Base-by-base conservation (phyloP, 75 land plant genomes). In the Sequoiadendron giganteum region DNA sequence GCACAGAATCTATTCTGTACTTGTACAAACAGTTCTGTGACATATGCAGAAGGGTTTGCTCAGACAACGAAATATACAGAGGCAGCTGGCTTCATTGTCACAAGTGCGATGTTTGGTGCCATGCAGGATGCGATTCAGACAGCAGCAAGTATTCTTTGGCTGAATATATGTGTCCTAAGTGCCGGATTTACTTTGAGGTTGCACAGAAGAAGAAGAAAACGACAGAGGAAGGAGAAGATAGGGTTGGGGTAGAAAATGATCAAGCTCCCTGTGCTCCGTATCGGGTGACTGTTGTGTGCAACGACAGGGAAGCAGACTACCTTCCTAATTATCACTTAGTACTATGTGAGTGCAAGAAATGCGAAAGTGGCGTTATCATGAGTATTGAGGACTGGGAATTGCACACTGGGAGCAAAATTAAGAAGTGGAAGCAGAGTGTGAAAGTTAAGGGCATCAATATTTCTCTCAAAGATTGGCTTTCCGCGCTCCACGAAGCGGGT, bases 401-500 rank as follows among this genome's bases (percentile, higher is more conserved):
- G 36, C 85, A 84, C 14, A 36, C 32, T 49, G 58, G 58, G 13
- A 32, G 36, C 16, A 84, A 1, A 47, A 36, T 4, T 21, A 84
- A 32, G 61, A 84, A 84, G 30, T 54, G 61, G 85, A 30, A 54
- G 58, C 10, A 5, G 11, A 84, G 39, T 54, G 2, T 52, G 32
- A 49, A 16, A 30, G 38, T 84, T 5, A n/a, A 45, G 36, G 56
- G 16, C n/a, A 5, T 15, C 38, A 49, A 49, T 32, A 7, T 5
- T 0, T 32, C 1, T 32, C 58, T 84, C 7, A 0, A 2, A 30
- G 18, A 84, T 10, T 84, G 85, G 94, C 52, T 93, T 4, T 54
- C 86, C 9, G 28, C 47, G 39, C 88, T 88, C 85, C 55, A 56
- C 21, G 30, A 42, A 58, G 78, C 32, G 84, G 94, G 93, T 55